A percentile compares a stretch with the other conserved stretches of the same genome.
phyloP scores from a whole-genome alignment of 169 alveolate genomes.

The Eimeria brunetti region DNA sequence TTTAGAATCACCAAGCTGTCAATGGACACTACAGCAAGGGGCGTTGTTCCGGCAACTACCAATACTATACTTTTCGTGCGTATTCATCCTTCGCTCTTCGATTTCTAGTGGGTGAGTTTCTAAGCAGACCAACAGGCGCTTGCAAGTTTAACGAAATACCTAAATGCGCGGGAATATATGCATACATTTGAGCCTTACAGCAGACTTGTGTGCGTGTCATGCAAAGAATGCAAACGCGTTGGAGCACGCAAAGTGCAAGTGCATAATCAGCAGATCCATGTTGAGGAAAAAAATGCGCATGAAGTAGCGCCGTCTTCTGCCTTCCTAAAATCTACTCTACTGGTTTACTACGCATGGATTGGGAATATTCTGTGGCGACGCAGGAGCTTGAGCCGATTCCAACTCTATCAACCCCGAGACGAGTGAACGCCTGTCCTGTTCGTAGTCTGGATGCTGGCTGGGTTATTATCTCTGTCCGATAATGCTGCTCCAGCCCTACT shows the following conservation, averaged over 20 bases:
- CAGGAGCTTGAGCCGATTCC: neutral
- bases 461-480: too few species aligned
- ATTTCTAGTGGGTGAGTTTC: neutral
- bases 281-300: too few species aligned
- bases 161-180: neutral
- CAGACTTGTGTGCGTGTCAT: too few species aligned
- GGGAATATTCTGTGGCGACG: too few species aligned
- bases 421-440: neutral
- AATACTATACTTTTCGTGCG: neutral
- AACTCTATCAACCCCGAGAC: neutral
- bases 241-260: too few species aligned
- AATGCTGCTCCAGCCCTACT: too few species aligned
- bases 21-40: neutral
- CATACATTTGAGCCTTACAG: too few species aligned
- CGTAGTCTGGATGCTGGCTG: neutral
- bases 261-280: too few species aligned
- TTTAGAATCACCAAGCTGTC: neutral
- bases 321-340: neutral
- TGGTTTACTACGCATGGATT: neutral
- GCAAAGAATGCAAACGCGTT: too few species aligned
- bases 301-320: too few species aligned
- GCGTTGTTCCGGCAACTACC: neutral
- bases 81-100: neutral
- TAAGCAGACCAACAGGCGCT: neutral
- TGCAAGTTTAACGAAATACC: neutral